These are phyloP conservation scores for Hanseniaspora jakobsenii DNA, from an alignment of 805 yeast species.

Conservation along the genomic window DNA sequence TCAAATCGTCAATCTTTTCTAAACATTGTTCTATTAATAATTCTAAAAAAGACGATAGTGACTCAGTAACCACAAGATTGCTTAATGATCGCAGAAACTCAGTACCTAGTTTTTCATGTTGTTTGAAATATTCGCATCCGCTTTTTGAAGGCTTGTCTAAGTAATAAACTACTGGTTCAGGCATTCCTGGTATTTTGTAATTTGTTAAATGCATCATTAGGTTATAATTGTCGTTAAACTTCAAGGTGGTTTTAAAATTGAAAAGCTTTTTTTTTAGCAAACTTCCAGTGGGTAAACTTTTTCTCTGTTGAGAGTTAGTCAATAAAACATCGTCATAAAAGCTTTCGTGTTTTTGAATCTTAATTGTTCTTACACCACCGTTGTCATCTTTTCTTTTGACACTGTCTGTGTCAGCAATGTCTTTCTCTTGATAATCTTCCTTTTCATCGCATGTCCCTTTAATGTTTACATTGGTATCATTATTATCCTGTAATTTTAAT, in stretches of 20 bases:
- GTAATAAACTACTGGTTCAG: constrained; percentile 2
- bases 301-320: not conserved
- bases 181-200: constrained; percentile 8
- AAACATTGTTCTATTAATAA: constrained; percentile 1
- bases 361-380: too few species aligned
- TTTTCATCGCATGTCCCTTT: too few species aligned
- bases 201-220: constrained; percentile 3
- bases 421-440: too few species aligned
- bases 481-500: too few species aligned
- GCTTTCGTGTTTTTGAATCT: too few species aligned
- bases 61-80: constrained; percentile 1
- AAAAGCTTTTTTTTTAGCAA: constrained; percentile 2
- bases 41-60: constrained; percentile 9
- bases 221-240: constrained; percentile 13
- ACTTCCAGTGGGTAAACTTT: too few species aligned
- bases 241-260: constrained; percentile 8
- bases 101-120: not conserved
- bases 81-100: not conserved
- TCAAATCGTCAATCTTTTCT: constrained; percentile 16
- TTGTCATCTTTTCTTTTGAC: too few species aligned
- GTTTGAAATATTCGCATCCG: not conserved
- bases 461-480: too few species aligned
- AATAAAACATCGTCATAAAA: too few species aligned
- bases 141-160: not conserved
- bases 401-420: too few species aligned